A percentile compares a stretch with the other conserved stretches of the same genome.
phyloP scores from a whole-genome alignment of 257 asterid genomes.

The Primulina tabacum region DNA sequence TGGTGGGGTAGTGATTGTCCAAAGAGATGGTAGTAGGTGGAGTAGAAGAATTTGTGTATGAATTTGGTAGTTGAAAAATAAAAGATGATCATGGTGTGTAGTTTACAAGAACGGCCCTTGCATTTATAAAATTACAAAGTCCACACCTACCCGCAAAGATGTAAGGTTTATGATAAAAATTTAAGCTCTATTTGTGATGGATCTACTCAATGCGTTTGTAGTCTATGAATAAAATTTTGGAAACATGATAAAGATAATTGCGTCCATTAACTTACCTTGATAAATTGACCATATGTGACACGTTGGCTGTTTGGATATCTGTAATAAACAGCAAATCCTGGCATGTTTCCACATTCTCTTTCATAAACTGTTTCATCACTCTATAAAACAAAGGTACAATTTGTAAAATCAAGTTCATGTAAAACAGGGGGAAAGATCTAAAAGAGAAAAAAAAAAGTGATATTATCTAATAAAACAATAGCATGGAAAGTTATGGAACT shows the following conservation, averaged over 20 bases:
- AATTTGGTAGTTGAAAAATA: neutral
- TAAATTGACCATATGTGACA: conserved; percentile 87
- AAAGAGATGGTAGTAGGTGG: neutral
- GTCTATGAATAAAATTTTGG: neutral
- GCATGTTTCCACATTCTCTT: conserved; percentile 99
- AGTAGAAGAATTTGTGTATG: neutral
- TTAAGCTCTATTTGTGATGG: neutral
- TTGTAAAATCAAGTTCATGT: conserved; percentile 1
- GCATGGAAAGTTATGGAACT: neutral
- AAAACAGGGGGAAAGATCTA: conserved; percentile 11
- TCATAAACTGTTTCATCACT: conserved; percentile 89
- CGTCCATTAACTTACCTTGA: conserved; percentile 60
- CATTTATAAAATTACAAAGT: neutral
- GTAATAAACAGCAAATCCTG: conserved; percentile 97
- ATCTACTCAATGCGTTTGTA: neutral
- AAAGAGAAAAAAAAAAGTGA: conserved; percentile 7
- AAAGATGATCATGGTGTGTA: neutral
- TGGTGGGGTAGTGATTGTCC: too few species aligned
- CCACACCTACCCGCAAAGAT: neutral
- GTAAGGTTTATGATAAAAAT: neutral
- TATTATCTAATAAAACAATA: neutral
- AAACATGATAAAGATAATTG: conserved; percentile 3
- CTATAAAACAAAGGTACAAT: conserved; percentile 36
- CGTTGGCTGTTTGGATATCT: conserved; percentile 98
- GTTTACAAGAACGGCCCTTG: neutral